Percentiles rank a stretch among this genome's conserved stretches.
phyloP scores from a whole-genome alignment of 805 yeast genomes.

The Wickerhamiella parazyma region DNA sequence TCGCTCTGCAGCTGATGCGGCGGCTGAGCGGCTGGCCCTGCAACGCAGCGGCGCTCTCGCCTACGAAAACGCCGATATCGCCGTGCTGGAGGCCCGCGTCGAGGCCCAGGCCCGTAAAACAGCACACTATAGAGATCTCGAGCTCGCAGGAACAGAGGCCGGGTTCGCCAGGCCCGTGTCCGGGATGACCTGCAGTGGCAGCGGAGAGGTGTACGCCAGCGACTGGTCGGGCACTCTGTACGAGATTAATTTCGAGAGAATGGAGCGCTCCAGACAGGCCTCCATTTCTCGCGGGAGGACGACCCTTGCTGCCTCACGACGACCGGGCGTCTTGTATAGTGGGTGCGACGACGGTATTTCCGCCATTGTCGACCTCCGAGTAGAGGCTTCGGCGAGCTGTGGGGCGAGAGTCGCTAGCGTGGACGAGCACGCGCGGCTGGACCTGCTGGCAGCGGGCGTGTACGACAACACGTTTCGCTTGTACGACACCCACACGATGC shows the following conservation, averaged over 20 bases:
- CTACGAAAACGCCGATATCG: too few relatives aligned
- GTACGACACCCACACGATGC: conserved; percentile 52
- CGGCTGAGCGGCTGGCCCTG: too few relatives aligned
- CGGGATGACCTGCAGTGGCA: conserved; percentile 31
- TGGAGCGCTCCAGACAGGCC: neutral
- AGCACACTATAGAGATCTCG: conserved; percentile 20
- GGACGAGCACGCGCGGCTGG: conserved; percentile 51
- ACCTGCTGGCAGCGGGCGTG: conserved; percentile 53
- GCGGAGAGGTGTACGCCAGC: conserved; percentile 41
- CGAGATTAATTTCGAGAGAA: conserved; percentile 20
- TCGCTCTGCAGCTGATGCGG: too few relatives aligned
- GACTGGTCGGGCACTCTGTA: conserved; percentile 74
- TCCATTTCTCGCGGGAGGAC: neutral
- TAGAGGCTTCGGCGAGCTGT: conserved; percentile 22
- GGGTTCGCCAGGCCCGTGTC: conserved; percentile 61
- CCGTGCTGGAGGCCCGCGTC: too few relatives aligned
- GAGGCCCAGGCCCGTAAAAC: too few relatives aligned
- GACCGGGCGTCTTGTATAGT: neutral
- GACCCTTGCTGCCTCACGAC: neutral
- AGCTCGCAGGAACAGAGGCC: conserved; percentile 53
- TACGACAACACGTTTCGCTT: conserved; percentile 78
- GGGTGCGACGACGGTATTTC: neutral
- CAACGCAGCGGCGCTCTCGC: too few relatives aligned
- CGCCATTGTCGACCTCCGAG: neutral
- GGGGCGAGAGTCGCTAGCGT: conserved; percentile 43